Evolutionary conservation across 78 protist species (phyloP), one percentile per base, ranked within the genome.

Genomic region (Dictyostelium citrinum): DNA sequence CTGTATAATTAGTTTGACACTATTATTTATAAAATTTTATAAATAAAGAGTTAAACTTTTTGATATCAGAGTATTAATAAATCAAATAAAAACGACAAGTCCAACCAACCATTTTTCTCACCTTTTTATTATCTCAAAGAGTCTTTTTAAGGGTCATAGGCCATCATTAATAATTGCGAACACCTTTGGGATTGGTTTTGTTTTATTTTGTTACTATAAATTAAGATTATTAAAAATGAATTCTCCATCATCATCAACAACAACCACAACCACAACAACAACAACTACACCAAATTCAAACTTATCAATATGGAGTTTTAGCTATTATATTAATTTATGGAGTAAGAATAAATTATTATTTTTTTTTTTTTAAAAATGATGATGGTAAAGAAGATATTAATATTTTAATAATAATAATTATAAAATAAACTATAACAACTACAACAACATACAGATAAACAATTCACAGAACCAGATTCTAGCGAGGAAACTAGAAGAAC

Each of bases 401-500:
- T 39, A 39, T 39, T 39, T 39, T 39, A 39, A 43, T 43, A 43
- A 43, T 43, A 43, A 43, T 43, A 43, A 43, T 43, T 9, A 43
- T 43, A 43, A 29, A 16, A 29, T 16, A 68, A 4, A 68, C 22
- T 31, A 12, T 31, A n/a, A n/a, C 17, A 68, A 12, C 17, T 10
- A 68, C 0, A 11, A 29, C 31, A 14, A 29, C 60, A 22, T n/a
- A 37, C 14, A 74, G 80, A 37, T 37, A 74, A n/a, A 37, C 41
- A 16, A 51, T 51, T 79, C 5, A 51, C n/a, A n/a, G 84, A 79
- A 55, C 84, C 84, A 41, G 79, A 77, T 67, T 78, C 93, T 3
- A 43, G 46, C 8, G 93, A 58, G 2, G 93, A 86, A 64, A 86
- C 93, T 8, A 77, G 70, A 39, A 55, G 24, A 43, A 77, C 82